Evolutionary conservation across 2,329 filamentous ascomycete genomes (phyloP), one percentile per base, ranked within the genome.

Genomic region (Diaporthe ampelina): DNA sequence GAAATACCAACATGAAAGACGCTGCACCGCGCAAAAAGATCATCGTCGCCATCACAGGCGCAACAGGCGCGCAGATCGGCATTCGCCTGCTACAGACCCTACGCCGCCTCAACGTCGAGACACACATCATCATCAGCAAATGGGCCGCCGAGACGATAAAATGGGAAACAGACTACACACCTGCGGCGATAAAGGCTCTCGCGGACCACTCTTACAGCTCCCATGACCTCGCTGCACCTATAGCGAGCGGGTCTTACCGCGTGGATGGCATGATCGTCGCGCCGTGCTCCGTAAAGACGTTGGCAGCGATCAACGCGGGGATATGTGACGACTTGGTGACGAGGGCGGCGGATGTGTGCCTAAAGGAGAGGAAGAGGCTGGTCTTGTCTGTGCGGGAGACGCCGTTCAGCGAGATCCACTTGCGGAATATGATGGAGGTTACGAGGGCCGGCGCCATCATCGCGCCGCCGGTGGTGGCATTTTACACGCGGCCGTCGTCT

Each of bases 41-140:
- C 67, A 81, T 88, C 1, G 82, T 88, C 9, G 87, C 82, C 26
- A 85, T 89, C 57, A 88, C 87, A 1, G 87, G 87, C 4, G 87
- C 87, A 0, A 88, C 87, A 0, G 87, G 87, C 4, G 81, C 86
- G 1, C 78, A 82, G 2, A 80, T 85, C 9, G 86, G 82, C 1
- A 85, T 88, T 72, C 83, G 82, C 21, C 77, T 83, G 0, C 83
- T 88, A 5, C 78, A 81, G 10, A 79, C 81, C 4, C 82, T 89
- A 0, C 83, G 84, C 1, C 76, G 77, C 0, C 81, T 88, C 15
- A 80, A 84, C n/a, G 77, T 88, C 21, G 87, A 88, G 78, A 88
- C 86, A 0, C 85, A 87, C 73, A 81, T 87, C 3, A 81, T 88
- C 11, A 83, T 89, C 59, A 84, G 81, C 76, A 87, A 87, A 77